A percentile compares a stretch with the other conserved stretches of the same genome.
Evolutionary conservation across 2,329 filamentous ascomycete genomes (phyloP).

Genomic region (Cladosporium velox): DNA sequence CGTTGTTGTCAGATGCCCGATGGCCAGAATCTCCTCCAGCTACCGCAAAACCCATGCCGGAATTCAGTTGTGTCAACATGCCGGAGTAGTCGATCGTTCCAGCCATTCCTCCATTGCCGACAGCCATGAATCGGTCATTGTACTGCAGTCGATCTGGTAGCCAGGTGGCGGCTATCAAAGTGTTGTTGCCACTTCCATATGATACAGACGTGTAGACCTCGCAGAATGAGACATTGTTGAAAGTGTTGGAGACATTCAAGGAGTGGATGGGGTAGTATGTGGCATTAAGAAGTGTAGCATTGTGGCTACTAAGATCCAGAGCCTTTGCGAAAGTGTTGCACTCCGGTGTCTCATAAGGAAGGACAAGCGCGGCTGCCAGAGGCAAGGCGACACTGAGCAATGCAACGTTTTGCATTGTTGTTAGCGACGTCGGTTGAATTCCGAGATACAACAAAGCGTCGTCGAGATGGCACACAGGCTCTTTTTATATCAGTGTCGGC

Average conservation of each 20-base stretch:
- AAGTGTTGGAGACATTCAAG: conserved; percentile 26
- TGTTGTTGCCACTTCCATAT: conserved; percentile 29
- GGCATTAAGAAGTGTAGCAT: conserved; percentile 26
- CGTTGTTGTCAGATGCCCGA: conserved; percentile 30
- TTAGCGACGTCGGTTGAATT: background rate
- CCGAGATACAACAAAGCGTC: background rate
- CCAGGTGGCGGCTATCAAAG: conserved; percentile 31
- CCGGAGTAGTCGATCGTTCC: conserved; percentile 29
- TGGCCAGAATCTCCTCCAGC: conserved; percentile 34
- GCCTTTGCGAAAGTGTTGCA: conserved; percentile 17
- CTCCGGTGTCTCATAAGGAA: background rate
- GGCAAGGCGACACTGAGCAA: background rate
- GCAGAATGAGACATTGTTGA: conserved; percentile 31
- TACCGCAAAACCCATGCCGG: conserved; percentile 32
- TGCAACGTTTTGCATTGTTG: background rate
- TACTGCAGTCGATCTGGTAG: conserved; percentile 30
- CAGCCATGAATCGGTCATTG: conserved; percentile 33
- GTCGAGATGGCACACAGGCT: background rate
- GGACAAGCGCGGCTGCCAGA: conserved; percentile 5
- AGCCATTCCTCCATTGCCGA: conserved; percentile 36
- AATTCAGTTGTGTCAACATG: conserved; percentile 32
- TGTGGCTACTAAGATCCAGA: conserved; percentile 19
- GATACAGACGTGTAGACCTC: conserved; percentile 29
- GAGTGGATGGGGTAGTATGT: conserved; percentile 24
- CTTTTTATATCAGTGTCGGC: background rate